Percentiles rank a stretch among this genome's conserved stretches.
Evolutionary conservation across 2,329 filamentous ascomycete species (phyloP).

Genomic region (Penicillium sp.): DNA sequence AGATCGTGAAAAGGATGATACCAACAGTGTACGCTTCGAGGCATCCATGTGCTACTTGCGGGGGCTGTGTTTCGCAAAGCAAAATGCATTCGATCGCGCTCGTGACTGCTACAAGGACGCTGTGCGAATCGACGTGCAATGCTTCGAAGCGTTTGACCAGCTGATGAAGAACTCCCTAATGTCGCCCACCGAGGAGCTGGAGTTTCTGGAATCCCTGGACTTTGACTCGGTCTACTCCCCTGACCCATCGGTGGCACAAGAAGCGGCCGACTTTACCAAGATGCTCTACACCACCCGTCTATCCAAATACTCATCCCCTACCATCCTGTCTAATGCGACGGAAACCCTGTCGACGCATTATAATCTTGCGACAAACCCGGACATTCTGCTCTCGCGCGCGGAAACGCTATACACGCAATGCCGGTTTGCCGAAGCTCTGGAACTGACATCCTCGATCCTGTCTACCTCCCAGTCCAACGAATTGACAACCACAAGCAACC

Average conservation of each 20-base stretch:
- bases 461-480: constrained; percentile 86
- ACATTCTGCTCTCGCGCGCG: constrained; percentile 84
- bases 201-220: constrained; percentile 81
- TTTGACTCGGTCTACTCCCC: constrained; percentile 76
- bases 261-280: constrained; percentile 89
- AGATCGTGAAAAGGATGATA: constrained; percentile 65
- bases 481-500: constrained; percentile 25
- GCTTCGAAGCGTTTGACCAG: constrained; percentile 97
- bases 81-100: constrained; percentile 93
- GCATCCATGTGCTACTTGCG: constrained; percentile 96
- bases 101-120: constrained; percentile 99
- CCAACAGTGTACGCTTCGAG: constrained; percentile 77
- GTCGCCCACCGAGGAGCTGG: constrained; percentile 83
- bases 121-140: constrained; percentile 93
- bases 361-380: constrained; percentile 77
- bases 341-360: constrained; percentile 94
- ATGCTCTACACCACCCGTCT: constrained; percentile 94
- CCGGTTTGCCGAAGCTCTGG: constrained; percentile 81
- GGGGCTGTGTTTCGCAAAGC: constrained; percentile 91
- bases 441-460: constrained; percentile 79
- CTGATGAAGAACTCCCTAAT: constrained; percentile 95
- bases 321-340: constrained; percentile 76
- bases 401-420: constrained; percentile 94
- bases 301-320: constrained; percentile 89
- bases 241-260: constrained; percentile 68